Base-by-base conservation (phyloP, 331 rosid genomes). In the Quercus tomentella region DNA sequence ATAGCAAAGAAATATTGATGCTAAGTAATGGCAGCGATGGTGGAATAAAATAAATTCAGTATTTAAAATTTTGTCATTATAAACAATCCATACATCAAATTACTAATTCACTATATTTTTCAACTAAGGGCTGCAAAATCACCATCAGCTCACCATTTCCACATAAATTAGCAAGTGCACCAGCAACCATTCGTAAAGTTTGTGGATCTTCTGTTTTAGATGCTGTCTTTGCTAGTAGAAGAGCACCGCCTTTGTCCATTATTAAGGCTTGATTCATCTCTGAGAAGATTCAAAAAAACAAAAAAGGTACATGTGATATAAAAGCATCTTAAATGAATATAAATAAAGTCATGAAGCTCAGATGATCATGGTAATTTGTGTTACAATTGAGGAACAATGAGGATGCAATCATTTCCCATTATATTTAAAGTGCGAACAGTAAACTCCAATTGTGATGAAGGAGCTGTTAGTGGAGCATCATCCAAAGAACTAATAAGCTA, bases 111-210 rank as follows among this genome's bases (percentile, higher is more conserved):
- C 72, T 35, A 20, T 18, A 66, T 67, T 31, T 18, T 56, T 51
- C 4, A 69, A 7, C 16, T n/a, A n/a, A 22, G 43, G 35, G 77
- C 16, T 54, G 45, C 4, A 26, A 75, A 33, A 60, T 43, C 11
- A 77, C 60, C 49, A 66, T 41, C 56, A 55, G 63, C 69, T 82
- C 85, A 91, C 95, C 95, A 56, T 91, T 91, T 82, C 95, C 95
- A 69, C 95, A 91, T 87, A 91, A 89, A 89, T 91, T 91, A 73
- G 95, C 91, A 11, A 89, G 89, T 73, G 91, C 95, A 3, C 95
- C 95, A 30, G 95, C 95, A 76, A 89, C 89, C 95, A 91, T 89
- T 79, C 95, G 72, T 45, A 91, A 88, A 71, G 92, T 91, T 81
- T 88, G 95, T 51, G 89, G 84, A 81, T 91, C 95, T 7, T 79